Evolutionary conservation across 805 yeast species (phyloP).

Genomic region (Zygoascus ofunaensis): DNA sequence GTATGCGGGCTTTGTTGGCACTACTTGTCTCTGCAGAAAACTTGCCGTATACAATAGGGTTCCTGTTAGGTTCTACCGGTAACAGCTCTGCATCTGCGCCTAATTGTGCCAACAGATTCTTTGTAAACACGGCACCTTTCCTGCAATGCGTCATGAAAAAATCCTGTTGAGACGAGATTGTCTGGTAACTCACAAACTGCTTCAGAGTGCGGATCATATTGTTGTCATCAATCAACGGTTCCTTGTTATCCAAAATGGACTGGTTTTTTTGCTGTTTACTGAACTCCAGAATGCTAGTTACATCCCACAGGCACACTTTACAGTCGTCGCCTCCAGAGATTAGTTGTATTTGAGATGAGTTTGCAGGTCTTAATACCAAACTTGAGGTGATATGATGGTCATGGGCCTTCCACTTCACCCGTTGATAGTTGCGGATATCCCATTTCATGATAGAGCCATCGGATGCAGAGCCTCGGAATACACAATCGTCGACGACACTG

Average conservation of each 20-base stretch:
- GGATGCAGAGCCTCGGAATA: slow-evolving; percentile 56
- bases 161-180: slow-evolving; percentile 71
- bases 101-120: slow-evolving; percentile 48
- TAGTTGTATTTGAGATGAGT: slow-evolving; percentile 21
- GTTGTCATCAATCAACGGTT: slow-evolving; percentile 41
- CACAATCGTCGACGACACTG: slow-evolving; percentile 44
- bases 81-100: slow-evolving; percentile 61
- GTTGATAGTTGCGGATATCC: slow-evolving; percentile 39
- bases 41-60: slow-evolving; percentile 75
- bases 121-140: slow-evolving; percentile 71
- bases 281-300: slow-evolving; percentile 18
- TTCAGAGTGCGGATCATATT: slow-evolving; percentile 53
- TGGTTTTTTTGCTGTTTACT: background rate
- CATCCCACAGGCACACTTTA: slow-evolving; percentile 58
- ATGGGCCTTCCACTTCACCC: slow-evolving; percentile 43
- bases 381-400: slow-evolving; percentile 37
- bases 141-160: slow-evolving; percentile 68
- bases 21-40: slow-evolving; percentile 33
- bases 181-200: slow-evolving; percentile 56
- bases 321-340: slow-evolving; percentile 72
- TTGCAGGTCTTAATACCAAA: background rate
- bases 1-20: slow-evolving; percentile 31
- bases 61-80: slow-evolving; percentile 60
- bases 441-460: slow-evolving; percentile 43
- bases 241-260: slow-evolving; percentile 3